phyloP scores from a whole-genome alignment of 2,329 filamentous ascomycete species.

The Colletotrichum falcatum region DNA sequence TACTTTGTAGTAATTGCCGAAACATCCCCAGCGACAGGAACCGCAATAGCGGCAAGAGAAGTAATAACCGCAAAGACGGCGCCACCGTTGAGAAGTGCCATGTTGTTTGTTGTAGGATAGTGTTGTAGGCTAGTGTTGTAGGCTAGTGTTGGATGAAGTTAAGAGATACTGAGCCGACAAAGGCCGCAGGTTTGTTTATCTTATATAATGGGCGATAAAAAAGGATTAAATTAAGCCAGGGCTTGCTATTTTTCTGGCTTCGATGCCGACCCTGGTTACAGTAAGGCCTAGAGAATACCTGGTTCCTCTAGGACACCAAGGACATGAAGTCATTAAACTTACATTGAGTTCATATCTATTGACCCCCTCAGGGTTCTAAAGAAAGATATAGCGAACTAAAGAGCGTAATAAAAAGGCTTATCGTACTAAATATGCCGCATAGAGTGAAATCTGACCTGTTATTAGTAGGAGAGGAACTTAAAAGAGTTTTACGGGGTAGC shows the following conservation, averaged over 20 bases:
- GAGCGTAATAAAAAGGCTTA: neutral
- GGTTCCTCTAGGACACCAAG: constrained; percentile 20
- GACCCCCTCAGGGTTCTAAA: constrained; percentile 25
- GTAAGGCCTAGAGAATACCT: constrained; percentile 22
- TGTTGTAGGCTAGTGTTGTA: no score
- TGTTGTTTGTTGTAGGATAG: constrained; percentile 28
- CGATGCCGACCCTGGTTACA: constrained; percentile 18
- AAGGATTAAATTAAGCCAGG: constrained; percentile 2
- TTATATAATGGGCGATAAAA: constrained; percentile 26
- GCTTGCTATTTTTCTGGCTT: constrained; percentile 11
- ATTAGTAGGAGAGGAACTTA: neutral
- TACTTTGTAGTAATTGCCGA: constrained; percentile 37
- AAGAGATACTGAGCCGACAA: neutral
- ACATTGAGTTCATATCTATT: neutral
- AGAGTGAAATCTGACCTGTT: constrained; percentile 15
- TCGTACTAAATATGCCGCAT: constrained; percentile 30
- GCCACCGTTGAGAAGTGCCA: constrained; percentile 36
- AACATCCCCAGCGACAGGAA: constrained; percentile 19
- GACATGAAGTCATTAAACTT: constrained; percentile 32
- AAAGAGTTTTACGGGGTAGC: neutral
- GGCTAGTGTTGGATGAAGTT: constrained; percentile 23
- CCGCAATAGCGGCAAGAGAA: constrained; percentile 34
- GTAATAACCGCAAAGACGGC: constrained; percentile 39
- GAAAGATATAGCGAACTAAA: neutral
- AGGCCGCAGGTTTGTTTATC: constrained; percentile 24